Evolutionary conservation across 441 rosid species (phyloP).

Genomic region (Aleurites moluccanus): DNA sequence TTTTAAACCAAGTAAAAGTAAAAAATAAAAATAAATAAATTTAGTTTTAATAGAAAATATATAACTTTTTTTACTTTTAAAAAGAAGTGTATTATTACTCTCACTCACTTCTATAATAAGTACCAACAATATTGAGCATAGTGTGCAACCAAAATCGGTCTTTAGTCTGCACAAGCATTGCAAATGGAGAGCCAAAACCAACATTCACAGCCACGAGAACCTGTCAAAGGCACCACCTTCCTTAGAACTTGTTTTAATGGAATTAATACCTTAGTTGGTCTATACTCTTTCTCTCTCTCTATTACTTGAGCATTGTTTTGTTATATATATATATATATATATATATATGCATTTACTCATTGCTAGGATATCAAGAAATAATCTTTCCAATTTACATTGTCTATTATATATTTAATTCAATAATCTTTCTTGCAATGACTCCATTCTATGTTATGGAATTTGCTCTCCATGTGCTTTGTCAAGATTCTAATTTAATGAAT

Average conservation of each 20-base stretch:
- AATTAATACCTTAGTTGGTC: conserved; percentile 59
- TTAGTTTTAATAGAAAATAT: too few species aligned
- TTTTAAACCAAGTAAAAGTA: background rate
- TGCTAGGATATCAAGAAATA: background rate
- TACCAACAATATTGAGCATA: background rate
- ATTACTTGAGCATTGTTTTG: background rate
- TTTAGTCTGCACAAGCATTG: background rate
- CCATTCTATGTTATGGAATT: background rate
- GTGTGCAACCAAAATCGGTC: conserved; percentile 9
- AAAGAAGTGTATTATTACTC: background rate
- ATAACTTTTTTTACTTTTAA: background rate
- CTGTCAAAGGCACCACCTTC: conserved; percentile 47
- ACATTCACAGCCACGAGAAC: conserved; percentile 24
- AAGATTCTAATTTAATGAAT: background rate
- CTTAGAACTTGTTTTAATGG: conserved; percentile 68
- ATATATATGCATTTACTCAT: background rate
- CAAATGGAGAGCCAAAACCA: conserved; percentile 45
- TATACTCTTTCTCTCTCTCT: background rate
- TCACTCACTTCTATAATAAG: background rate
- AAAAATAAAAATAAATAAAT: background rate
- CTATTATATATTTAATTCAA: background rate
- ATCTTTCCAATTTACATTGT: background rate
- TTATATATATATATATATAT: too few species aligned
- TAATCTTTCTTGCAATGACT: background rate
- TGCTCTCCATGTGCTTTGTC: background rate